Evolutionary conservation across 192 early-diverging fungal species (phyloP).

Genomic region (Entophlyctis helioformis): DNA sequence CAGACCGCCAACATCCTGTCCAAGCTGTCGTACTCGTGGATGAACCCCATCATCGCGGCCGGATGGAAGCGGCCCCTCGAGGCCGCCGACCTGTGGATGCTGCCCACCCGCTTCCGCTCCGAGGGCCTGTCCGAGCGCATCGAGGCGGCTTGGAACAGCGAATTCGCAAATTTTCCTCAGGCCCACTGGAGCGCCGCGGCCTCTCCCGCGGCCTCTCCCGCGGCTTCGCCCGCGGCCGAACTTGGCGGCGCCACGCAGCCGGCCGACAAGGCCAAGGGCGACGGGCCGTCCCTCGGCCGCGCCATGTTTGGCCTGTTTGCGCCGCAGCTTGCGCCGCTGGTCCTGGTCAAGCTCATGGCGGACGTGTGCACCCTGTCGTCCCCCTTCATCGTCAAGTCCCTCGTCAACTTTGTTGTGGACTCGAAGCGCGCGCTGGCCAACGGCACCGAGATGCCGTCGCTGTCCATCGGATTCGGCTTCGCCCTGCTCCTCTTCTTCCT

Average conservation of each 20-base stretch:
- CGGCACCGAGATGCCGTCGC: too few relatives aligned
- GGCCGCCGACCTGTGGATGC: slow-evolving; percentile 41
- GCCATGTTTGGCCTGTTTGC: too few relatives aligned
- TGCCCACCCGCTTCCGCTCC: slow-evolving; percentile 15
- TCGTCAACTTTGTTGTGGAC: slow-evolving; percentile 26
- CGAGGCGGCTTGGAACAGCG: slow-evolving; percentile 20
- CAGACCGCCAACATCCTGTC: slow-evolving; percentile 9
- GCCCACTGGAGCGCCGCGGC: too few relatives aligned
- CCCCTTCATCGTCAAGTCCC: slow-evolving; percentile 30
- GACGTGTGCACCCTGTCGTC: slow-evolving; percentile 22
- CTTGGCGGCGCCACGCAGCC: too few relatives aligned
- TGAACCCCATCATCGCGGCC: slow-evolving; percentile 42
- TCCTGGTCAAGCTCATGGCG: slow-evolving; percentile 19
- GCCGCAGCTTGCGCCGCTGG: slow-evolving; percentile 7
- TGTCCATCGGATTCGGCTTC: slow-evolving; percentile 14
- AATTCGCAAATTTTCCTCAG: too few relatives aligned
- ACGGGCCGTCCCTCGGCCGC: too few relatives aligned
- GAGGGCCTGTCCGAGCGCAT: slow-evolving; percentile 17
- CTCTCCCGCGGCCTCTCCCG: too few relatives aligned
- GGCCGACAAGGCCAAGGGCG: too few relatives aligned
- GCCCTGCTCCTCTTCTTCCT: slow-evolving; percentile 19
- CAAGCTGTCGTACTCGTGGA: slow-evolving; percentile 36
- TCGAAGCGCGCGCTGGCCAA: too few relatives aligned
- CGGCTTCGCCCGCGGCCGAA: too few relatives aligned
- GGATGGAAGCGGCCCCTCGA: slow-evolving; percentile 44